Evolutionary conservation across 345 rosid species (phyloP).

Genomic region (Dovyalis caffra): DNA sequence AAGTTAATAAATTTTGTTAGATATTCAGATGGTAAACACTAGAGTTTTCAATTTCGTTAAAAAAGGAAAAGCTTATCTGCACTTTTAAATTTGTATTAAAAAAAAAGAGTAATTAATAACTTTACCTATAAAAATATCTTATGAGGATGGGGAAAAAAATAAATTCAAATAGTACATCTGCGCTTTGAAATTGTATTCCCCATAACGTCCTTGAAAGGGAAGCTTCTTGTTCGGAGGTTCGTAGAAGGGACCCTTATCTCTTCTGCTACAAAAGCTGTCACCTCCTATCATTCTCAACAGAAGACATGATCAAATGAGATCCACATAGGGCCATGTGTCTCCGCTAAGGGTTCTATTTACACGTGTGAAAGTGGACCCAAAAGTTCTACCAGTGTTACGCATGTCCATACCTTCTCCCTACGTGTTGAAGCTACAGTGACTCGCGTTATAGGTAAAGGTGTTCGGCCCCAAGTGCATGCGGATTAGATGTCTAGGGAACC

Average conservation of each 20-base stretch:
- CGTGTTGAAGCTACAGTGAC: background rate
- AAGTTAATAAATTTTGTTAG: too few relatives aligned
- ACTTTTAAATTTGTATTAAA: too few relatives aligned
- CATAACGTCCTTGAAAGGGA: background rate
- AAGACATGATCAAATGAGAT: conserved; percentile 30
- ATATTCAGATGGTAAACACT: too few relatives aligned
- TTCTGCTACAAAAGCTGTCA: conserved; percentile 4
- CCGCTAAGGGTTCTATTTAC: background rate
- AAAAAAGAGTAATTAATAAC: too few relatives aligned
- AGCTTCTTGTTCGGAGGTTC: background rate
- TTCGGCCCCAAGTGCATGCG: conserved; percentile 5
- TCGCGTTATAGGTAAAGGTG: background rate
- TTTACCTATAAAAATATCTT: too few relatives aligned
- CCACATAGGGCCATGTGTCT: conserved; percentile 41
- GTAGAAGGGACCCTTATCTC: background rate
- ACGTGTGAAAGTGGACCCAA: conserved; percentile 38
- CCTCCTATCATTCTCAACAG: conserved; percentile 8
- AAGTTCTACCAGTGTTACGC: conserved; percentile 1
- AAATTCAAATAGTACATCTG: background rate
- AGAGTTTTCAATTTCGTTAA: too few relatives aligned
- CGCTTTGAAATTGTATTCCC: background rate
- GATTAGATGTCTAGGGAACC: background rate
- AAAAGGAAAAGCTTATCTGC: too few relatives aligned
- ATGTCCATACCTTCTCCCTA: background rate
- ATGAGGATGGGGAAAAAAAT: too few relatives aligned